Percentiles rank a stretch among this genome's conserved stretches.
Evolutionary conservation across 116 monocot species (phyloP).

Genomic region (Phalaenopsis hybrid): DNA sequence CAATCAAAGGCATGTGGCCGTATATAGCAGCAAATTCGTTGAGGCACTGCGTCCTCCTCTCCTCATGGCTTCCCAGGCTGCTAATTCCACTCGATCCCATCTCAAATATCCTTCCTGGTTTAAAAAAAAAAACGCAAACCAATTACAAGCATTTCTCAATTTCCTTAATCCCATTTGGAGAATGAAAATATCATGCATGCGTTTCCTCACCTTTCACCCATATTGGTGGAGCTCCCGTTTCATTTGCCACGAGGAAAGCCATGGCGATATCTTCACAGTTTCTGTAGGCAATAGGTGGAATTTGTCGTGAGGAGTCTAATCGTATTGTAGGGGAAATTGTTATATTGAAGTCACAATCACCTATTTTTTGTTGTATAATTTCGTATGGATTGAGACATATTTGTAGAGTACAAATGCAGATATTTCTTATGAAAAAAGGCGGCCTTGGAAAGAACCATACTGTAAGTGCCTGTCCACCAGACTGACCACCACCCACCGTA

Average conservation of each 20-base stretch:
- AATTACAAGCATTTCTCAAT: not conserved
- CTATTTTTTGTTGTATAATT: slow-evolving; percentile 48
- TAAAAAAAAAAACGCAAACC: not conserved
- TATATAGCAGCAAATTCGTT: slow-evolving; percentile 58
- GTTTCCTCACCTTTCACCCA: slow-evolving; percentile 42
- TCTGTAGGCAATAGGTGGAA: slow-evolving; percentile 14
- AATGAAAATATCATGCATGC: not conserved
- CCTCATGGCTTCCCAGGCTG: slow-evolving; percentile 50
- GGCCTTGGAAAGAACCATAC: slow-evolving; percentile 67
- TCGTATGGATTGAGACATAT: slow-evolving; percentile 45
- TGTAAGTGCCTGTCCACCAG: slow-evolving; percentile 63
- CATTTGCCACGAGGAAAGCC: slow-evolving; percentile 42
- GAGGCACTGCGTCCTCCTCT: slow-evolving; percentile 43
- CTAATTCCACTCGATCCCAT: slow-evolving; percentile 70
- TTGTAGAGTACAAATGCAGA: slow-evolving; percentile 43
- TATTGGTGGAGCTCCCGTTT: slow-evolving; percentile 33
- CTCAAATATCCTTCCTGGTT: slow-evolving; percentile 55
- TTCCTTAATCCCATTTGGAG: too few species aligned
- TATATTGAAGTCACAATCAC: slow-evolving; percentile 15
- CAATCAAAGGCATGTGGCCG: slow-evolving; percentile 50
- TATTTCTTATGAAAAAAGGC: slow-evolving; percentile 62
- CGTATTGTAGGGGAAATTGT: slow-evolving; percentile 1
- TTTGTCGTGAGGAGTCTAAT: not conserved
- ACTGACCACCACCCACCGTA: slow-evolving; percentile 74
- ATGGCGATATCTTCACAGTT: slow-evolving; percentile 55